phyloP scores from a whole-genome alignment of 129 eudicot genomes.

The Chrysanthemum lavandulifolium region DNA sequence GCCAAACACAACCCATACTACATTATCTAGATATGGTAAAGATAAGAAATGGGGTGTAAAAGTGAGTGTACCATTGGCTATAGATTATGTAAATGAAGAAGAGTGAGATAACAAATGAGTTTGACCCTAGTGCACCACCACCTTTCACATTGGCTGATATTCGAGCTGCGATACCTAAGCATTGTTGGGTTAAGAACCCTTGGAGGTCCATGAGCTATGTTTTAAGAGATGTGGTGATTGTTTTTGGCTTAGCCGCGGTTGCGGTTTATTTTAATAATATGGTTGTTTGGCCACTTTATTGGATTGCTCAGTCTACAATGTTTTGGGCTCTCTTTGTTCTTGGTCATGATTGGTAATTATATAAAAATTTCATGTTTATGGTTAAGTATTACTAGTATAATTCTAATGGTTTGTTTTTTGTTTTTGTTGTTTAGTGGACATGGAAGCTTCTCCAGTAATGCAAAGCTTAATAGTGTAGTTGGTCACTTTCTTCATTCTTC shows the following conservation, averaged over 20 bases:
- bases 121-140: constrained; percentile 75
- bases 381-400: not conserved
- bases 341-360: constrained; percentile 93
- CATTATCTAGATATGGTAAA: constrained; percentile 20
- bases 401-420: constrained; percentile 9
- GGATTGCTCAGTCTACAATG: constrained; percentile 98
- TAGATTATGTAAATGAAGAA: constrained; percentile 36
- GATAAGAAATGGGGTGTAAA: constrained; percentile 50
- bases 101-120: constrained; percentile 33
- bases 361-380: constrained; percentile 11
- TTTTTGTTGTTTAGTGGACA: constrained; percentile 65
- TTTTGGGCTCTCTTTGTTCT: constrained; percentile 99
- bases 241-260: constrained; percentile 80
- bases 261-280: constrained; percentile 70
- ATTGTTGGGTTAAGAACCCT: constrained; percentile 92
- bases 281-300: constrained; percentile 95
- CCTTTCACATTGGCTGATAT: constrained; percentile 74
- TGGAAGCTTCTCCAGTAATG: constrained; percentile 90
- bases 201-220: constrained; percentile 90
- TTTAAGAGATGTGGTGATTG: constrained; percentile 69
- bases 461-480: constrained; percentile 70
- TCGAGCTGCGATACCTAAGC: constrained; percentile 78
- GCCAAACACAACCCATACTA: constrained; percentile 21
- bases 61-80: constrained; percentile 60
- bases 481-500: constrained; percentile 96